Evolutionary conservation across 441 rosid genomes (phyloP), one percentile per base, ranked within the genome.

Genomic region (Sinapis alba): DNA sequence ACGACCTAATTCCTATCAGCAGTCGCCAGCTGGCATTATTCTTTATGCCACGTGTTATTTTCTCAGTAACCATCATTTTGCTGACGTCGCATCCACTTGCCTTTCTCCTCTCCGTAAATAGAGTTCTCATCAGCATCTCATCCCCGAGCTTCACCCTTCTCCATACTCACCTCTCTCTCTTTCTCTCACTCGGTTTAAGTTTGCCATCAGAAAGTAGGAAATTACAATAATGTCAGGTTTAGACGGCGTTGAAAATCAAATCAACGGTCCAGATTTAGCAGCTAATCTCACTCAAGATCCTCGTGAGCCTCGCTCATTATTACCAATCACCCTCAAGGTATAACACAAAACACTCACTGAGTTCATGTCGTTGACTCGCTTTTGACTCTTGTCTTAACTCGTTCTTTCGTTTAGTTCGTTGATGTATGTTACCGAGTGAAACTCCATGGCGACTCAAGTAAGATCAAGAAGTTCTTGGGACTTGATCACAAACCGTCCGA

Each of bases 261-360:
- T 72, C 57, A 80, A 81, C 74, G 81, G 83, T 58, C 78, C 71
- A 6, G 81, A 82, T 81, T 86, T 51, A 51, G 47, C 86, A 38
- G 54, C 62, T 26, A 58, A 41, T 41, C 57, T 30, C 27, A 50
- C 90, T 79, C 86, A 81, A 71, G 86, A 86, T 71, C 59, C 85
- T 13, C 82, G 84, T 78, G 88, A 75, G 38, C 70, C 71, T 73
- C 81, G 78, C 64, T 84, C 90, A 0, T 71, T 88, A 78, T 66
- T 83, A 62, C 98, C 94, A 19, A 84, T 94, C 78, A 76, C 94
- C 72, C 92, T 94, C 80, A 86, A 85, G 94, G 98, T 92, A 74
- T 15, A 2, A 24, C 65, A 9, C 24, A 50, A 23, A 53, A 56
- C 16, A 65, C 32, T 81, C 73, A 64, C 9, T 51, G 12, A 19